Base-by-base conservation (phyloP, 148 eudicot genomes). In the Camellia lanceoleosa region DNA sequence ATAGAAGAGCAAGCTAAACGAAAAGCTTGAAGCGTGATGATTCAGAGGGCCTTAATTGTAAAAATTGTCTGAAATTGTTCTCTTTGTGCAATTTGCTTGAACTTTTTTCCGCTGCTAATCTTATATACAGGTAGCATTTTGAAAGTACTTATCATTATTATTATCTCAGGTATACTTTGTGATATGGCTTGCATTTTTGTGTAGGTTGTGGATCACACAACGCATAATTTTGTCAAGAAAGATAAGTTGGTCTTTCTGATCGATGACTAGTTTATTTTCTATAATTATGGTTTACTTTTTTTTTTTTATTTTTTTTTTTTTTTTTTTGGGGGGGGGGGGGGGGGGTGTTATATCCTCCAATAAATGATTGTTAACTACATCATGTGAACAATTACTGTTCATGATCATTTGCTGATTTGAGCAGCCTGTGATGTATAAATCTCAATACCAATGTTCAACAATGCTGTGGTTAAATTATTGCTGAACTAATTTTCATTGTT, bases 181-280 rank as follows among this genome's bases (percentile, higher is more conserved):
- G 74, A 30, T 16, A 19, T 74, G 62, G 10, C 30, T 79, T 54
- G 16, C 47, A 2, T 78, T n/a, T 69, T 14, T 82, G 79, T 87
- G 86, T 78, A 92, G 95, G 93, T 80, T 84, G 93, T 86, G 72
- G 96, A 92, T 87, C 93, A 92, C 82, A 90, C 96, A n/a, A 85
- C 79, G 5, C 93, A 90, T 70, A 19, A 81, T 49, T 92, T 92
- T 78, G 18, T 3, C 23, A 73, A 87, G 84, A 80, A 87, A 73
- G 83, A 87, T 81, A 87, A 84, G 3, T 88, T 89, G 77, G 66
- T 74, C 23, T 90, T 92, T 76, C 78, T 80, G 46, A 63, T 92
- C 3, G 86, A 87, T 59, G 89, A 87, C 65, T 90, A 90, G 85
- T 42, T n/a, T 13, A 42, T 9, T 59, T 76, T n/a, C 13, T 61